Evolutionary conservation across 805 yeast genomes (phyloP), one percentile per base, ranked within the genome.

Genomic region (Yarrowia osloensis): DNA sequence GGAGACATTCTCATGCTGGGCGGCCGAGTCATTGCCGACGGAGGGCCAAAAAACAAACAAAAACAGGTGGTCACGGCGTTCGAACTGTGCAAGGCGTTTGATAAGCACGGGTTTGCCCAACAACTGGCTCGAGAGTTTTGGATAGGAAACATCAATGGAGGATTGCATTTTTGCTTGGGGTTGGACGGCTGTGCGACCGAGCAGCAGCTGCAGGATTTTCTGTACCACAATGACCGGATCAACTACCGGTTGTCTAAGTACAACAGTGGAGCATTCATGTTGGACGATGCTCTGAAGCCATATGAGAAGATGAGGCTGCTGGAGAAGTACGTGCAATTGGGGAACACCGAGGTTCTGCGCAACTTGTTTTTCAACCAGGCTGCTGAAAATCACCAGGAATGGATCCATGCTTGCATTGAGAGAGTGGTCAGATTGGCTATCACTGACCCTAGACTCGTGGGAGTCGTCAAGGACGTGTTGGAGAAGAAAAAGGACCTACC

Each of bases 1-100:
- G 63, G 63, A 28, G 63, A 57, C 17, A 57, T 57, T 28, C 63
- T 57, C 21, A 57, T 57, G 63, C 35, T 57, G 26, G 63, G 63
- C 2, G 37, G 63, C 7, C 22, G 63, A 4, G 49, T 57, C 0
- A 39, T 57, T 4, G 47, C 63, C 22, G 37, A 40, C 7, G 63
- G 63, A 19, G 63, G 49, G 9, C 47, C 47, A 2, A 39, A 28
- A 19, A 39, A 40, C 33, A 57, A 39, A 17, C 31, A 24, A 4
- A 39, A 35, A 13, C 62, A 54, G 35, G 46, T 24, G 5, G 49
- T 57, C 9, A 21, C 39, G 39, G 63, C 63, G 37, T 57, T 57
- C n/a, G 63, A 57, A 39, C 63, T 57, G 49, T 57, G 49, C 24
- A n/a, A 37, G 35, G 63, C 63, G 13, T 57, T 57, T 57, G 49